Evolutionary conservation across 176 grass and related monocot genomes (phyloP), one percentile per base, ranked within the genome.

Genomic region (Oropetium thomaeum): DNA sequence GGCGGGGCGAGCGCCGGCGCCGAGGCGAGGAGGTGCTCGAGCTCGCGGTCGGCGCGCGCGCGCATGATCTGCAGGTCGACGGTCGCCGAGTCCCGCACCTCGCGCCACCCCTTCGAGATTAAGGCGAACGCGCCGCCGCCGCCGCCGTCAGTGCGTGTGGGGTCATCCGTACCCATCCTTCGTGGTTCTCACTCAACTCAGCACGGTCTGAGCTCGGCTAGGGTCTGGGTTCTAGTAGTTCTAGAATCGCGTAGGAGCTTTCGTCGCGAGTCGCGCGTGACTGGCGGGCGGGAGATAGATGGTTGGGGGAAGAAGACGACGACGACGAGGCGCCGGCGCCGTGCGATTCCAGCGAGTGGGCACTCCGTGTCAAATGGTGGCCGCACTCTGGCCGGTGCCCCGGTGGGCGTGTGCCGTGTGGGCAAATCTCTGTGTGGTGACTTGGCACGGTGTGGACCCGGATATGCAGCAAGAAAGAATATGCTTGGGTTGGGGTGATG

Each of bases 81-180:
- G 51, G 47, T 81, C 26, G 87, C 93, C 19, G 84, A 84, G 70
- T 90, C 87, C 25, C 87, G 85, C 90, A 81, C 93, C 81, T 92
- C 88, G 22, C 95, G 88, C 84, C 90, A 93, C 14, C 90, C 95
- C 83, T 89, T 93, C 11, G 90, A 89, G 81, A 97, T 65, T 81
- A 89, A 82, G 2, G 88, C 87, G 67, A 93, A 84, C 3, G 88
- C 83, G 55, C 53, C 78, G 69, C 54, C 85, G 35, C 5, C 66
- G 34, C 84, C 35, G 29, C 65, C 48, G 59, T 15, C 16, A 38
- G 8, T 20, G 19, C 58, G 16, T 66, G 59, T 38, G 47, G 66
- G 27, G 20, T 33, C 70, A 8, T 72, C 66, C 22, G 48, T 12
- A 11, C 17, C 79, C 79, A 72, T 25, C 8, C 25, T 35, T 33